Percentiles rank a stretch among this genome's conserved stretches.
phyloP scores from a whole-genome alignment of 345 rosid genomes.

The Lepidium sativum region DNA sequence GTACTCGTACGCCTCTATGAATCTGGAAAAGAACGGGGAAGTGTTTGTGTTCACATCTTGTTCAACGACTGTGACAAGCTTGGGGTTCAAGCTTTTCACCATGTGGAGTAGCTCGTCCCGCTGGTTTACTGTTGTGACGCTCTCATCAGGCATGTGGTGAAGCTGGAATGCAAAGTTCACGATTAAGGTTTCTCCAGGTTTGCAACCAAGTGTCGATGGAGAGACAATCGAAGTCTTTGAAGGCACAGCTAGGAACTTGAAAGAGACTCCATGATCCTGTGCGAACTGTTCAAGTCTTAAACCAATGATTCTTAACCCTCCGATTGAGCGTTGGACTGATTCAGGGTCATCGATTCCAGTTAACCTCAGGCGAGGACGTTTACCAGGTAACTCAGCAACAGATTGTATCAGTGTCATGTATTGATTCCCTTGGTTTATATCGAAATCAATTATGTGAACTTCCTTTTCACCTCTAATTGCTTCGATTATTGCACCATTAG shows the following conservation, averaged over 20 bases:
- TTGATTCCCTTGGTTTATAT: constrained; percentile 91
- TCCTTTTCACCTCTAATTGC: constrained; percentile 61
- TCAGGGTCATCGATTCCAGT: constrained; percentile 97
- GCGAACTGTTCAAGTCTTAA: constrained; percentile 78
- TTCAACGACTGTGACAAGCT: constrained; percentile 88
- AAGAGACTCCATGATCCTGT: constrained; percentile 48
- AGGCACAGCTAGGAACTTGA: constrained; percentile 63
- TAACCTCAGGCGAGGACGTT: constrained; percentile 55
- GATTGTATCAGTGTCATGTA: constrained; percentile 79
- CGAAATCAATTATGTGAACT: constrained; percentile 86
- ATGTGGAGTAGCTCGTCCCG: constrained; percentile 88
- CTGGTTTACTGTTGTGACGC: constrained; percentile 81
- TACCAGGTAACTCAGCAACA: constrained; percentile 39
- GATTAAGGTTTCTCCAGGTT: constrained; percentile 60
- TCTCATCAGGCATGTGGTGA: constrained; percentile 99
- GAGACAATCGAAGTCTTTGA: constrained; percentile 63
- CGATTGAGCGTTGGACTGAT: constrained; percentile 76
- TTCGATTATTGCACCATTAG: constrained; percentile 79
- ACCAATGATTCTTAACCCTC: constrained; percentile 71
- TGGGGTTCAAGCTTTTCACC: constrained; percentile 83
- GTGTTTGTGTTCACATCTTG: constrained; percentile 95
- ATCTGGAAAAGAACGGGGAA: constrained; percentile 74
- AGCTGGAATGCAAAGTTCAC: constrained; percentile 98
- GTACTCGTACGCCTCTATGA: constrained; percentile 76
- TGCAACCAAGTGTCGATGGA: constrained; percentile 58